Evolutionary conservation across 805 yeast species (phyloP), one percentile per base, ranked within the genome.

Genomic region (Metschnikowia koreensis): DNA sequence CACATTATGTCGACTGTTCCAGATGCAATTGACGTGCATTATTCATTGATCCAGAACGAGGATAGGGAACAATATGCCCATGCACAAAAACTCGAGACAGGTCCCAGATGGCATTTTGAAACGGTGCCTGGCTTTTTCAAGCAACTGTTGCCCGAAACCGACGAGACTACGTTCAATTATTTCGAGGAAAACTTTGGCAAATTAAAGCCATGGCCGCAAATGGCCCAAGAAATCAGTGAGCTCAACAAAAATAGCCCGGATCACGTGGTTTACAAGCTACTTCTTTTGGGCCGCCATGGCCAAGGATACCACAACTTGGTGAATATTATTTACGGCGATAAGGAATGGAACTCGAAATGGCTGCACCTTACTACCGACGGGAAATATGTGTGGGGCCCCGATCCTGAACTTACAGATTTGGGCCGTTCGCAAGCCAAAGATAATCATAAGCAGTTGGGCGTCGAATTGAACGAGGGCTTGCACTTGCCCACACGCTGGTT

Each of bases 281-380:
- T 80, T 38, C 73, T 73, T 52, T 66, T 79, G 36, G 82, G 79
- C 6, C 70, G 84, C 47, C 84, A 80, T 54, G 83, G 83, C 5
- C 81, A 80, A 55, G 84, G 83, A 1, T 78, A 59, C 59, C 84
- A 80, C 59, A 80, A 80, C 58, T 60, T 69, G 50, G 81, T 79
- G 28, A 76, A 77, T 57, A 46, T 66, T 15, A 67, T 66, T 46
- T 79, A 79, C 58, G 83, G 82, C 13, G 68, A 72, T 36, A 62
- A 68, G 36, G 72, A 59, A 12, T 79, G 82, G 82, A 72, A 77
- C 51, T 69, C 67, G 42, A 61, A 74, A 54, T 79, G 81, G 80
- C 68, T 76, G 41, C 66, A 66, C 40, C 50, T 68, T 33, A 64
- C 68, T 42, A 80, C 81, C 2, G 80, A 80, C 57, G 82, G 81